Percentiles rank a stretch among this genome's conserved stretches.
Conservation (phyloP, 192 early-diverging fungal genomes). For the Dimargaris cristalligena region DNA sequence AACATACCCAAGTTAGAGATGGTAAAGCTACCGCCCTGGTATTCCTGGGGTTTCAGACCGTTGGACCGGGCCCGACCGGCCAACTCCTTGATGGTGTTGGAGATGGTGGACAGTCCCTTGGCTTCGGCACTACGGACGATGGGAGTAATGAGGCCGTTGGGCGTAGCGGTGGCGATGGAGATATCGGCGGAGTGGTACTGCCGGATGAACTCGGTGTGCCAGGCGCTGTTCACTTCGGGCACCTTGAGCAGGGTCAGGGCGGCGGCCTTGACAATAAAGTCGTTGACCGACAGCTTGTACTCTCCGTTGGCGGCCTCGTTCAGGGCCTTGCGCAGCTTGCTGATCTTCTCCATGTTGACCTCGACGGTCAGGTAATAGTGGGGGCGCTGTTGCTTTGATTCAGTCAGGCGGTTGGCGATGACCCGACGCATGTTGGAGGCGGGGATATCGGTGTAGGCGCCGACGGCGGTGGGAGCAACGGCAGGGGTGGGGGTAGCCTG, state of each 20-base stretch:
- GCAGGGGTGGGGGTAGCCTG: conserved; percentile 16
- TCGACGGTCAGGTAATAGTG: conserved; percentile 72
- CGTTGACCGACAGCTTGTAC: conserved; percentile 96
- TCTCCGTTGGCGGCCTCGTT: conserved; percentile 71
- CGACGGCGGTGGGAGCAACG: conserved; percentile 27
- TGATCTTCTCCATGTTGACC: conserved; percentile 75
- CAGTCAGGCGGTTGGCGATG: conserved; percentile 56
- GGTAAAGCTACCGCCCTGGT: conserved; percentile 95
- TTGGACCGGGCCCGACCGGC: conserved; percentile 66
- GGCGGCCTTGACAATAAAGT: conserved; percentile 94
- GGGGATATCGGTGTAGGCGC: conserved; percentile 57
- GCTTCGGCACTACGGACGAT: conserved; percentile 70
- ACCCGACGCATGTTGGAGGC: conserved; percentile 64
- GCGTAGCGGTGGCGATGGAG: conserved; percentile 88
- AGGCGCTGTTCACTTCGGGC: conserved; percentile 77
- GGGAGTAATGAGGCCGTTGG: conserved; percentile 87
- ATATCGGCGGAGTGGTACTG: conserved; percentile 90
- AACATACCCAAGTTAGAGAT: conserved; percentile 99
- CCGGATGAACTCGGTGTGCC: conserved; percentile 71
- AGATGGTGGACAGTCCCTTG: conserved; percentile 76
- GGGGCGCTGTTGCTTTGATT: conserved; percentile 57
- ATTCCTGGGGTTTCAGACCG: conserved; percentile 89
- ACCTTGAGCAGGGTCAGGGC: conserved; percentile 75
- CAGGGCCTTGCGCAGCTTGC: conserved; percentile 71
- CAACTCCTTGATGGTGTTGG: conserved; percentile 68